These are phyloP conservation scores for Pseudofabraea citricarpa DNA, from an alignment of 2,329 filamentous ascomycete genomes.

Conservation along the genomic window DNA sequence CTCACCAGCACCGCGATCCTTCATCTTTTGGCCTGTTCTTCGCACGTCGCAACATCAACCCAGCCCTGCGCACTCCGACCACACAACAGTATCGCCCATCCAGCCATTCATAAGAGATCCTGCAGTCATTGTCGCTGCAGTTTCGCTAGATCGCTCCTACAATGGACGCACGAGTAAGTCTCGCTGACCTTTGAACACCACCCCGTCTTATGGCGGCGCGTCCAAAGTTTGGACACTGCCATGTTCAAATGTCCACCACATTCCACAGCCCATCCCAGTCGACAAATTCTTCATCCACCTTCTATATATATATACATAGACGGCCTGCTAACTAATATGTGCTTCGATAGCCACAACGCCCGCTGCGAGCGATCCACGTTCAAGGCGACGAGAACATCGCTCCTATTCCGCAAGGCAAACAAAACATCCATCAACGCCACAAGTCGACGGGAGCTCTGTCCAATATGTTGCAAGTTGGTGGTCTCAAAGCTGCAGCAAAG, in stretches of 20 bases:
- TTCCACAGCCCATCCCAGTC: conserved; percentile 14
- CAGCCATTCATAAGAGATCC: no score
- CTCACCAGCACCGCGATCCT: background rate
- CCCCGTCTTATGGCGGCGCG: background rate
- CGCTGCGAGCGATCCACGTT: conserved; percentile 51
- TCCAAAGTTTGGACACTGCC: background rate
- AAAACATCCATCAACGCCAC: conserved; percentile 70
- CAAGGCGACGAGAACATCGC: conserved; percentile 67
- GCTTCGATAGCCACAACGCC: conserved; percentile 65
- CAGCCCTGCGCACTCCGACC: no score
- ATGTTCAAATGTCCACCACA: conserved; percentile 10
- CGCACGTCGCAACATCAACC: background rate
- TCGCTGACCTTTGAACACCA: conserved; percentile 4
- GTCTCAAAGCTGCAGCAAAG: conserved; percentile 63
- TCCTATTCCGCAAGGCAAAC: conserved; percentile 42
- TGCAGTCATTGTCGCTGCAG: conserved; percentile 17
- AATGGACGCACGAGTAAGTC: conserved; percentile 38
- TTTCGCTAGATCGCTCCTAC: conserved; percentile 17
- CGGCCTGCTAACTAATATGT: no score
- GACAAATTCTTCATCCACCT: conserved; percentile 10
- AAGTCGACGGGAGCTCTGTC: conserved; percentile 69
- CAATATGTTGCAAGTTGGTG: conserved; percentile 43
- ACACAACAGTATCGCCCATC: conserved; percentile 1
- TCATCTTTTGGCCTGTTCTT: no score
- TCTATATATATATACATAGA: conserved; percentile 1